phyloP scores from a whole-genome alignment of 345 rosid species.

The Trapa incisa region DNA sequence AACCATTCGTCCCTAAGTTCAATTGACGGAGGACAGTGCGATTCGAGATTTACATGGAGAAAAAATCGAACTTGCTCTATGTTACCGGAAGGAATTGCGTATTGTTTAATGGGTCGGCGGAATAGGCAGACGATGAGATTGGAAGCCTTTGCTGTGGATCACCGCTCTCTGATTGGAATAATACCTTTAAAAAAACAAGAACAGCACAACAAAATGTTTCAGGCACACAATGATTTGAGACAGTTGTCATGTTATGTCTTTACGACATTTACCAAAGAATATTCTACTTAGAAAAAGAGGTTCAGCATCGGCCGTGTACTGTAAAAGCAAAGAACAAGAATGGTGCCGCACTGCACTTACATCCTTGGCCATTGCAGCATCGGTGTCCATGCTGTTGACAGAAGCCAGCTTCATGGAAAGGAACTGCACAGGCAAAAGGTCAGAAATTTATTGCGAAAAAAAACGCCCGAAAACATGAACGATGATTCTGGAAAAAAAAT shows the following conservation, averaged over 20 bases:
- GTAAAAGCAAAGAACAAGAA: background rate
- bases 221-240: constrained; percentile 1
- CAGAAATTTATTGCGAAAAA: background rate
- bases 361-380: constrained; percentile 46
- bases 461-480: background rate
- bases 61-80: background rate
- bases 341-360: constrained; percentile 26
- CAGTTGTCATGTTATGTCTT: background rate
- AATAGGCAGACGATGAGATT: constrained; percentile 39
- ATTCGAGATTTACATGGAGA: no score
- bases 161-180: constrained; percentile 30
- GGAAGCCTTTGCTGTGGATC: constrained; percentile 37
- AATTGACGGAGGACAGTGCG: background rate
- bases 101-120: constrained; percentile 21
- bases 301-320: no score
- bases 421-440: constrained; percentile 37
- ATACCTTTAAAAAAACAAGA: constrained; percentile 14
- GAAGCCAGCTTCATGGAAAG: constrained; percentile 94
- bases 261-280: no score
- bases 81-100: constrained; percentile 30
- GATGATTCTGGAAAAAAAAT: background rate
- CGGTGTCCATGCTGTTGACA: constrained; percentile 63
- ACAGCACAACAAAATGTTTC: background rate
- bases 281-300: no score
- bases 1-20: background rate